Conservation (phyloP, 345 rosid genomes). For the Ceriops zippeliana region DNA sequence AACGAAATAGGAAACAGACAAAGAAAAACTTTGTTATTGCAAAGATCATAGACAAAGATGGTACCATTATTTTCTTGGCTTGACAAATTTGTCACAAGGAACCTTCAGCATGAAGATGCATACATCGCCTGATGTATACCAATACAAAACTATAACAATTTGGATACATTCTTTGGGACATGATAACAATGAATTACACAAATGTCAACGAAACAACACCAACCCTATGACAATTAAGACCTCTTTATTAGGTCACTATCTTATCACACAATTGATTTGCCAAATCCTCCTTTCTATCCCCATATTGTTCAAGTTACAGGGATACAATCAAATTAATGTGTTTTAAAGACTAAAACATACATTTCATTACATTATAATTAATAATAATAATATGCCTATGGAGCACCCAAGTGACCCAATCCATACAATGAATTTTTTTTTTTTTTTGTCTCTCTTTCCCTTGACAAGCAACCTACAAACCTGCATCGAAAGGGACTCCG, state of each 20-base stretch:
- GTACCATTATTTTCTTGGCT: neutral
- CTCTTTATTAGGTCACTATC: neutral
- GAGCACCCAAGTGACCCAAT: too few relatives aligned
- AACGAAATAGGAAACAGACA: neutral
- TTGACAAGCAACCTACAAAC: too few relatives aligned
- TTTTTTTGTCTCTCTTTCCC: neutral
- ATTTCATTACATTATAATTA: too few relatives aligned
- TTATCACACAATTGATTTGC: neutral
- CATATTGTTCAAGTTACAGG: too few relatives aligned
- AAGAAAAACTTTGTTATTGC: neutral
- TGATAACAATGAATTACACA: too few relatives aligned
- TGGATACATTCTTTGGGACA: neutral
- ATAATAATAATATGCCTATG: too few relatives aligned
- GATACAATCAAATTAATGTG: too few relatives aligned
- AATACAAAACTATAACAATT: neutral
- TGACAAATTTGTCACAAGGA: neutral
- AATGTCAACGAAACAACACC: neutral
- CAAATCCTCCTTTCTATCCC: neutral
- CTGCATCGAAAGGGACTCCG: too few relatives aligned
- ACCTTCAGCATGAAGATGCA: neutral
- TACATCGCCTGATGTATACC: too few relatives aligned
- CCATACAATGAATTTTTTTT: neutral
- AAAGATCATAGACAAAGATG: neutral
- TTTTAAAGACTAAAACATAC: too few relatives aligned
- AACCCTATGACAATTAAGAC: neutral